Evolutionary conservation across 2,329 filamentous ascomycete genomes (phyloP), one percentile per base, ranked within the genome.

Genomic region (Penicillium sp.): DNA sequence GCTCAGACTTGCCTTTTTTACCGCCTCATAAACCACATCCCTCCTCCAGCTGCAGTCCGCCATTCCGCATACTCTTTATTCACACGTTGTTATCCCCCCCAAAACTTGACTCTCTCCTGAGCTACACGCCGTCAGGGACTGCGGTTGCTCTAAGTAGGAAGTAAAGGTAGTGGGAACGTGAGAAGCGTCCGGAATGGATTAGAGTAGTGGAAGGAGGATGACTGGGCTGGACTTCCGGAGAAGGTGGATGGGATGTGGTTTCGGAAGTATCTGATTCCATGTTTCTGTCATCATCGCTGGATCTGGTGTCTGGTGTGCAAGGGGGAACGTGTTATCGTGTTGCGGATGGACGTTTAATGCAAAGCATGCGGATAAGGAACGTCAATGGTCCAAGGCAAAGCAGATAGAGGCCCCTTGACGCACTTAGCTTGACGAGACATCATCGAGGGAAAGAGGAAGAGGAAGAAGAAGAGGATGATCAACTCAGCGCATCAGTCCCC

Each of bases 401-500:
- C 22, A 22, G 22, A 2, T 16, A 3, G 11, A 18, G 18, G 16
- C n/a, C 33, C 33, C 6, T 27, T n/a, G 18, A 39, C 10, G 24
- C 24, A 3, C 3, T 18, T 3, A 4, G 35, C 43, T 10, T 24
- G 31, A 7, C 14, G 31, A 27, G 43, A 46, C 31, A 31, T 46
- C 14, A 18, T 31, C 22, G 16, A 46, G 31, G 24, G n/a, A 5
- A 22, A 22, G 22, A 9, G 11, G 22, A 16, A 51, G 22, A 16
- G 6, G 39, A 9, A n/a, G 22, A 16, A 51, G 22, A 16, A 11
- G 39, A 18, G 33, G n/a, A 41, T 19, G 18, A 41, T 74, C 66
- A 76, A 54, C 55, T 66, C 52, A 79, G 64, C 6, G 85, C 67
- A 49, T 86, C 84, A 3, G 90, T 92, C 0, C 90, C 90, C 68